These are phyloP conservation scores for Aspergillus affinis DNA, from an alignment of 495 filamentous ascomycete genomes.

Conservation along the genomic window DNA sequence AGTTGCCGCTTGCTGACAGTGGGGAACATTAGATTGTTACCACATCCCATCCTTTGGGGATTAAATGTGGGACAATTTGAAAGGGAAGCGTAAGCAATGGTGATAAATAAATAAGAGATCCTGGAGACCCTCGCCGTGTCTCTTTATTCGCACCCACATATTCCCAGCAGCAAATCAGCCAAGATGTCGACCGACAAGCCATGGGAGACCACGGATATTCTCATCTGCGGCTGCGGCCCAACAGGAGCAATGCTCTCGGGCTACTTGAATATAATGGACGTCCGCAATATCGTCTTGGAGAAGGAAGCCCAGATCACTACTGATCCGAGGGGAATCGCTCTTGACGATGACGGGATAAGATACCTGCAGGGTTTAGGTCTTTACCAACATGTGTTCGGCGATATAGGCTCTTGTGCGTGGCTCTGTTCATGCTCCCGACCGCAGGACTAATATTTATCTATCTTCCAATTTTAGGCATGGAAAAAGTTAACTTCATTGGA, in stretches of 20 bases:
- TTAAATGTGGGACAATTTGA: no score
- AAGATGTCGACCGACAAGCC: neutral
- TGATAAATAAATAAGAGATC: no score
- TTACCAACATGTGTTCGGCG: constrained; percentile 36
- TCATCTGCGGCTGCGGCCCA: constrained; percentile 43
- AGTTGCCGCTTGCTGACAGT: no score
- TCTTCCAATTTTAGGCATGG: constrained; percentile 21
- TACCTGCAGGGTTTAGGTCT: constrained; percentile 45
- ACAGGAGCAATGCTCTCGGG: constrained; percentile 40
- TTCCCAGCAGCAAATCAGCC: no score
- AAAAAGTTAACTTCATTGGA: constrained; percentile 27
- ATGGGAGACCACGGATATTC: constrained; percentile 33
- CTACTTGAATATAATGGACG: constrained; percentile 26
- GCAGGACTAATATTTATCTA: neutral
- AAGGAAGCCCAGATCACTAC: constrained; percentile 44
- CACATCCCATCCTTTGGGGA: no score
- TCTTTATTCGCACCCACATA: no score
- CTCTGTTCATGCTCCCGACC: neutral
- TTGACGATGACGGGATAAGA: constrained; percentile 53
- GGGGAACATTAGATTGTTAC: no score
- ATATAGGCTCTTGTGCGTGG: constrained; percentile 32
- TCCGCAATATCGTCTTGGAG: constrained; percentile 41
- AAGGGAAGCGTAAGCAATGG: no score
- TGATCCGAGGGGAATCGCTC: constrained; percentile 51
- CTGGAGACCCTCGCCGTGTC: no score